These are phyloP conservation scores for Yarrowia sp. DNA, from an alignment of 805 yeast species.

Conservation along the genomic window DNA sequence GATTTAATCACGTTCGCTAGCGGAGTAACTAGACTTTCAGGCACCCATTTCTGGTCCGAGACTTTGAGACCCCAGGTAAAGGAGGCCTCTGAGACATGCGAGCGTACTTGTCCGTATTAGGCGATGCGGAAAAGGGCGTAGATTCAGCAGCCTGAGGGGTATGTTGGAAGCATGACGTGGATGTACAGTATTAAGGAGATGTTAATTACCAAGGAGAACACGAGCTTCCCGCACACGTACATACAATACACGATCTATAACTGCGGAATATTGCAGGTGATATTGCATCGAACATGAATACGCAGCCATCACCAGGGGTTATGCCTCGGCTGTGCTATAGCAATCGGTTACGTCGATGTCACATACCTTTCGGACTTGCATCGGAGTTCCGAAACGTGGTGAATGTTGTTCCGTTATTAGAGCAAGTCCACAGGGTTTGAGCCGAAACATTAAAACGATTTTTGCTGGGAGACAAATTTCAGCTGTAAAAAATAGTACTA, in stretches of 20 bases:
- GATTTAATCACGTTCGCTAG: neutral
- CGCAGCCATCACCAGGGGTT: too few relatives aligned
- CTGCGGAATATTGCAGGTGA: too few relatives aligned
- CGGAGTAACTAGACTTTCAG: neutral
- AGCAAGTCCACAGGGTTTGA: neutral
- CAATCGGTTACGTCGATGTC: too few relatives aligned
- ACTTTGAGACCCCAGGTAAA: conserved; percentile 1
- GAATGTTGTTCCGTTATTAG: neutral
- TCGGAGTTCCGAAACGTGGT: conserved; percentile 1
- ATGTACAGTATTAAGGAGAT: too few relatives aligned
- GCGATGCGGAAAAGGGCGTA: too few relatives aligned
- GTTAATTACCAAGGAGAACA: too few relatives aligned
- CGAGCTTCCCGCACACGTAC: too few relatives aligned
- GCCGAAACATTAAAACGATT: neutral
- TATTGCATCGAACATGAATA: too few relatives aligned
- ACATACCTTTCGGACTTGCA: neutral
- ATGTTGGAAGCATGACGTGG: too few relatives aligned
- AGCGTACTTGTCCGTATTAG: neutral
- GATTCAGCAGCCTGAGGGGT: too few relatives aligned
- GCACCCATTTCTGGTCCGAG: conserved; percentile 12
- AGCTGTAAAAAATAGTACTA: neutral
- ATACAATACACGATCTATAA: too few relatives aligned
- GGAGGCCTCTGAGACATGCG: neutral
- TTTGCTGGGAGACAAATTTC: neutral
- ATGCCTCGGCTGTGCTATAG: neutral